phyloP scores from a whole-genome alignment of 2,329 filamentous ascomycete species.

The Sporothrix inflata region DNA sequence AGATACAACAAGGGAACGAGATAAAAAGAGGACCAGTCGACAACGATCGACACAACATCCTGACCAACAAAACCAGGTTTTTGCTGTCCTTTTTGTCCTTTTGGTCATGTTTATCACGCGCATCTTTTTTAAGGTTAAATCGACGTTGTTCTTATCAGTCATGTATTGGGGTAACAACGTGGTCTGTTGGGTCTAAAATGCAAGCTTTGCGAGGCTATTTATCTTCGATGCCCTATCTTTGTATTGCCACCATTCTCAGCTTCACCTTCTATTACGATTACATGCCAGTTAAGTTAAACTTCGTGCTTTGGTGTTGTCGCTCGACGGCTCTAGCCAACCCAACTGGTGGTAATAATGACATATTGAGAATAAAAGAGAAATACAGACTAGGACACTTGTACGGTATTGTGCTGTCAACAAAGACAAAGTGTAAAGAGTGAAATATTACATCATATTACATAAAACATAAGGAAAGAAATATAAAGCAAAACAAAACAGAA shows the following conservation, averaged over 20 bases:
- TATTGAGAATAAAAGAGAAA: background rate
- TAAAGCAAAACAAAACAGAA: background rate
- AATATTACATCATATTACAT: background rate
- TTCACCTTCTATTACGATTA: no score
- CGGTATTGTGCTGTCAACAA: background rate
- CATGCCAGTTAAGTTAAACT: no score
- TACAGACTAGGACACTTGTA: background rate
- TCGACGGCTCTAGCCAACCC: background rate
- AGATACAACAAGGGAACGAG: background rate
- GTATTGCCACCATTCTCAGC: no score
- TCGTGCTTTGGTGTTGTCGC: no score
- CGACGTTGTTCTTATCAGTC: background rate
- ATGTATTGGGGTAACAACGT: no score
- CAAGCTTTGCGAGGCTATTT: no score
- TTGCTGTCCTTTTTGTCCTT: background rate
- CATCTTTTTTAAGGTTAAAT: background rate
- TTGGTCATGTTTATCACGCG: background rate
- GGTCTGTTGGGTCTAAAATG: no score
- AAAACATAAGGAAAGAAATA: background rate
- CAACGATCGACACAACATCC: constrained; percentile 8
- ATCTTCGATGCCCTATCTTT: no score
- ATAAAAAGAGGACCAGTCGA: background rate
- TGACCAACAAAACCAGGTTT: background rate
- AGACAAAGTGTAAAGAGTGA: background rate
- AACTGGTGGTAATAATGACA: background rate